phyloP scores from a whole-genome alignment of 352 stramenopile species.

The Pythium aristosporum region DNA sequence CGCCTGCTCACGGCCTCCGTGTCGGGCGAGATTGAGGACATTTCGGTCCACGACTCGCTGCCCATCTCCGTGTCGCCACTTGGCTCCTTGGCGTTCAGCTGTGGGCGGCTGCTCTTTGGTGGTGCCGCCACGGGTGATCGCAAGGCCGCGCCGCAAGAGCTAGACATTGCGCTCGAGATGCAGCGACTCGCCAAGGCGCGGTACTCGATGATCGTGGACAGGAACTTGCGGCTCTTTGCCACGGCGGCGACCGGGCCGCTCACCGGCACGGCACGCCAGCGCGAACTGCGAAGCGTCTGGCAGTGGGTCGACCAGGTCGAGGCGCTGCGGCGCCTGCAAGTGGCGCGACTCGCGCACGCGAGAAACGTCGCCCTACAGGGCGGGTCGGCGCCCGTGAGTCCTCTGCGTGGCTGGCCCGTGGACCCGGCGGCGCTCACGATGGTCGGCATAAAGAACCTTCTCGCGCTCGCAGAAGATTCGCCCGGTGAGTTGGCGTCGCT shows the following conservation, averaged over 20 bases:
- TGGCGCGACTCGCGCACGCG: conserved; percentile 48
- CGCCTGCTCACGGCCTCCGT: conserved; percentile 71
- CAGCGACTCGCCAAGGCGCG: conserved; percentile 68
- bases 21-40: conserved; percentile 78
- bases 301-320: conserved; percentile 87
- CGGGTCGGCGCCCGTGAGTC: conserved; percentile 29
- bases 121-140: conserved; percentile 19
- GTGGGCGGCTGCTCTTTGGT: conserved; percentile 66
- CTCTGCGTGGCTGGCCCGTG: conserved; percentile 70
- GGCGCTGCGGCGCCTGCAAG: conserved; percentile 59
- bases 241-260: neutral
- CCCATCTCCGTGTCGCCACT: conserved; percentile 75
- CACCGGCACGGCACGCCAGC: conserved; percentile 31
- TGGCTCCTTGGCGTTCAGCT: conserved; percentile 73
- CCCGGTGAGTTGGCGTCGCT: conserved; percentile 13
- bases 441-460: conserved; percentile 66
- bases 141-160: neutral
- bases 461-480: conserved; percentile 32
- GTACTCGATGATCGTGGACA: conserved; percentile 76
- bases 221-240: conserved; percentile 74
- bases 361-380: conserved; percentile 34
- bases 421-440: conserved; percentile 60
- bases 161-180: conserved; percentile 81
- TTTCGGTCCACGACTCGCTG: conserved; percentile 87
- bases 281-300: conserved; percentile 67